phyloP scores from a whole-genome alignment of 2,329 filamentous ascomycete species.

The Colletotrichum sp. region DNA sequence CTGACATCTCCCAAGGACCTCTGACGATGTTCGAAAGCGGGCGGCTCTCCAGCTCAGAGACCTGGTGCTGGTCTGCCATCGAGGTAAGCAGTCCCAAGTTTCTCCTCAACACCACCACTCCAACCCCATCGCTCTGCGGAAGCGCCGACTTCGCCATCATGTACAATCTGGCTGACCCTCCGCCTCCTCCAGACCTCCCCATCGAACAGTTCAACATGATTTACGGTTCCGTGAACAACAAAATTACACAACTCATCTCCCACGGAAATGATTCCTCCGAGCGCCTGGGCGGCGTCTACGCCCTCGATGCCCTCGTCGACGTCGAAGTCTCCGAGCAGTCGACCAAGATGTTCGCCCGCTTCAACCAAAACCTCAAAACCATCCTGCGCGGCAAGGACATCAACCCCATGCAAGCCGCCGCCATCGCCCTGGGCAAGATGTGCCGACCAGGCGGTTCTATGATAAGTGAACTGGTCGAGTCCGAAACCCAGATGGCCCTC shows the following conservation, averaged over 20 bases:
- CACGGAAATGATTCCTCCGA: constrained; percentile 88
- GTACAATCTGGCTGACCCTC: neutral
- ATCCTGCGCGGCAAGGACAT: constrained; percentile 92
- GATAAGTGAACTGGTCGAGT: constrained; percentile 94
- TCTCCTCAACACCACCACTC: neutral
- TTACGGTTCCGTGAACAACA: constrained; percentile 61
- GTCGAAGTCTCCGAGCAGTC: constrained; percentile 95
- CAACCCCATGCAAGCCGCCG: constrained; percentile 87
- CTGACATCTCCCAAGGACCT: constrained; percentile 10
- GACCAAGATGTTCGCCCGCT: constrained; percentile 85
- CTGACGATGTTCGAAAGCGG: constrained; percentile 57
- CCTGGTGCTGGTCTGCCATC: constrained; percentile 58
- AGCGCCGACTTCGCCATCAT: neutral
- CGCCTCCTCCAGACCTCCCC: constrained; percentile 65
- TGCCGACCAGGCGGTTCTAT: constrained; percentile 92
- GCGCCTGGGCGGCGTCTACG: constrained; percentile 88
- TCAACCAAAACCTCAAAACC: constrained; percentile 86
- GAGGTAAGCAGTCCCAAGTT: constrained; percentile 46
- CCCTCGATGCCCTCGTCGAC: constrained; percentile 90
- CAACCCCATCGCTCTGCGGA: neutral
- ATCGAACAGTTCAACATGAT: constrained; percentile 75
- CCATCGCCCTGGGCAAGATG: constrained; percentile 85
- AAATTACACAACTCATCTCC: constrained; percentile 71
- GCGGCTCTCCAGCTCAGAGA: constrained; percentile 60
- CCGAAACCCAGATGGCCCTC: constrained; percentile 92